Conservation (phyloP, 345 rosid genomes). For the Fremontodendron californicum region DNA sequence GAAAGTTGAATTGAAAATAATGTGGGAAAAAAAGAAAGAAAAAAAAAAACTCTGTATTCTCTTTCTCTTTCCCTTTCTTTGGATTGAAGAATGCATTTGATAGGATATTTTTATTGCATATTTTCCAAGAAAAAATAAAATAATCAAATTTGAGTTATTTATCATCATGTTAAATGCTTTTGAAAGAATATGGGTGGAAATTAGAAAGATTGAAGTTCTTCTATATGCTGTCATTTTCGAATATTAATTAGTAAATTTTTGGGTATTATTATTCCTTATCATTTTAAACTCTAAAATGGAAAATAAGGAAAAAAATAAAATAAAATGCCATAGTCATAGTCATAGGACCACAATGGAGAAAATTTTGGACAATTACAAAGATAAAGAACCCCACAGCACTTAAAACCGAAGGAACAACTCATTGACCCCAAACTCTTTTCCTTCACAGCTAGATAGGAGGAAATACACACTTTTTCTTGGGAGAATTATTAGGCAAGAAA, state of each 20-base stretch:
- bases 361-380: not conserved
- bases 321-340: not conserved
- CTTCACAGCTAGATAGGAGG: not conserved
- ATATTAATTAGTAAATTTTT: not conserved
- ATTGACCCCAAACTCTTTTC: not conserved
- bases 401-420: not conserved
- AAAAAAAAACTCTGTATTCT: not conserved
- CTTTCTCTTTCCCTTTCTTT: not conserved
- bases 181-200: not conserved
- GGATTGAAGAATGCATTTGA: not conserved
- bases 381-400: not conserved
- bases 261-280: not conserved
- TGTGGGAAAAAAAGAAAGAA: too few species aligned
- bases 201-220: not conserved
- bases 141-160: not conserved
- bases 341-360: not conserved
- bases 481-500: not conserved
- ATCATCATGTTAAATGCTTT: not conserved
- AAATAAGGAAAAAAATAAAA: not conserved
- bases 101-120: not conserved
- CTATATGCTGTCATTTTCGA: not conserved
- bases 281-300: not conserved
- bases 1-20: not conserved
- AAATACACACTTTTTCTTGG: not conserved
- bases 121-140: not conserved